Conservation (phyloP, 2,329 filamentous ascomycete species). For the Fonsecaea erecta region DNA sequence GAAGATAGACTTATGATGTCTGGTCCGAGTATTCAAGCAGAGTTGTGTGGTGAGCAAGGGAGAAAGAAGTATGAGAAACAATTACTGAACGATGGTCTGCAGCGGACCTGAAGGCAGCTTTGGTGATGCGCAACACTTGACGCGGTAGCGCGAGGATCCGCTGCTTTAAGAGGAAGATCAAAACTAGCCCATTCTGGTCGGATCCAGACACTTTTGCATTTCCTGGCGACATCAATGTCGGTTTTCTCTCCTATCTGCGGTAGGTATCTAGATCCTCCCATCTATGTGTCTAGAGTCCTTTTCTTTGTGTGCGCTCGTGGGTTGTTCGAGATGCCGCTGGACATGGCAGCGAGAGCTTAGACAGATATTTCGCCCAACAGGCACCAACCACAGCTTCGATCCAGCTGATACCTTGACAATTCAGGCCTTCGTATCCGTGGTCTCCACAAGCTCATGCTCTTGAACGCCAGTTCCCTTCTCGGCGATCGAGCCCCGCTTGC, state of each 20-base stretch:
- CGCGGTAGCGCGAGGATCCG: background rate
- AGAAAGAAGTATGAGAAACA: background rate
- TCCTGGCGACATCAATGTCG: background rate
- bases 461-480: conserved; percentile 18
- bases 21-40: background rate
- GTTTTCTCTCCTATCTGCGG: background rate
- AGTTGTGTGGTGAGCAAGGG: background rate
- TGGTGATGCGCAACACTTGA: conserved; percentile 12
- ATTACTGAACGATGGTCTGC: background rate
- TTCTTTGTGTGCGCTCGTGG: background rate
- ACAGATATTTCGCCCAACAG: background rate
- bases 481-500: background rate
- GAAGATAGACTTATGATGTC: background rate
- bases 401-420: background rate
- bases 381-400: no score
- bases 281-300: background rate
- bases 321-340: background rate
- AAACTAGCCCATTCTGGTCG: background rate
- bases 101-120: conserved; percentile 13
- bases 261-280: background rate
- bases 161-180: background rate
- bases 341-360: background rate
- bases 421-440: conserved; percentile 6
- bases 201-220: background rate
- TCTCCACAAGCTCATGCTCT: conserved; percentile 13